Conservation (phyloP, 768 basidiomycete species). For the Mycena olivaceomarginata region DNA sequence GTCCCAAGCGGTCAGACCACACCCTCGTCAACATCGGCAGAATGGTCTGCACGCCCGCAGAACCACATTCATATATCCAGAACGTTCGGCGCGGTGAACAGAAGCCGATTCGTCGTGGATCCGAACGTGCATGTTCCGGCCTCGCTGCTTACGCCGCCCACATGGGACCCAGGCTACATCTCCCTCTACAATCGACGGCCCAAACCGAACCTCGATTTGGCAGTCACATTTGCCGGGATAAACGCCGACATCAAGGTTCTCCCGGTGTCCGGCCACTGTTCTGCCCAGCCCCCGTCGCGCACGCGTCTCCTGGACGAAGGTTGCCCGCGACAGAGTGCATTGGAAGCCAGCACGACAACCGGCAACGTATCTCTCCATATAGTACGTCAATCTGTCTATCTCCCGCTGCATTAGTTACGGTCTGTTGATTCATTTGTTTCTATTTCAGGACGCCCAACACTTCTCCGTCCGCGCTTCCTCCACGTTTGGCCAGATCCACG, state of each 20-base stretch:
- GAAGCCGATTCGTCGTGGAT: not conserved
- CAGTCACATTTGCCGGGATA: slow-evolving; percentile 3
- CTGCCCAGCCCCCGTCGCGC: too few species aligned
- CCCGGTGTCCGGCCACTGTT: not conserved
- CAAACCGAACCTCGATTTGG: slow-evolving; percentile 1
- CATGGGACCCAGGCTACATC: not conserved
- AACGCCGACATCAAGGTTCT: slow-evolving; percentile 15
- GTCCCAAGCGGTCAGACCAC: not conserved
- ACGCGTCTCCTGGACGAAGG: too few species aligned
- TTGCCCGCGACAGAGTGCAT: not conserved
- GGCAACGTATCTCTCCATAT: slow-evolving; percentile 4
- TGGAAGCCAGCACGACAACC: not conserved
- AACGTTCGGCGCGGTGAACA: not conserved
- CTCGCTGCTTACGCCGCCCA: not conserved
- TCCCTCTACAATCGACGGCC: not conserved
- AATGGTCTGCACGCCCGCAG: not conserved
- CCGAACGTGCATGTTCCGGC: slow-evolving; percentile 14
- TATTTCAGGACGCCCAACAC: not conserved
- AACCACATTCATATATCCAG: slow-evolving; percentile 18
- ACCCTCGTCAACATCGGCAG: not conserved
- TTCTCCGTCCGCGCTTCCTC: slow-evolving; percentile 11
- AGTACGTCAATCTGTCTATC: not conserved
- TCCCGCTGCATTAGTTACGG: slow-evolving; percentile 2
- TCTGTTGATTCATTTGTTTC: not conserved
- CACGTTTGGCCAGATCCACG: slow-evolving; percentile 10